Conservation (phyloP, 805 yeast genomes). For the Candida chauliodis region DNA sequence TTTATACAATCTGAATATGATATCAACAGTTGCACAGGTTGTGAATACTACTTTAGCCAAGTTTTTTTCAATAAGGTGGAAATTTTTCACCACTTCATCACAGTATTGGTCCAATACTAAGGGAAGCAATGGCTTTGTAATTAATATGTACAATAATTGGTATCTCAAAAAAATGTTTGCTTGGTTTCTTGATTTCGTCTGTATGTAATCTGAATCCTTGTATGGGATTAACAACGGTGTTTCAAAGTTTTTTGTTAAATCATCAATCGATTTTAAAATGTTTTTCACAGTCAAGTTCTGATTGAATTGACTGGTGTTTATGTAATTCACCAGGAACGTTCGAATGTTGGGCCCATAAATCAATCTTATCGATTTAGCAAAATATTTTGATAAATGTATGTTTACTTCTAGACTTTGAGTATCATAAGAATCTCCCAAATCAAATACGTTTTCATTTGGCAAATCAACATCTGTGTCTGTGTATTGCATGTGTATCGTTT, state of each 20-base stretch:
- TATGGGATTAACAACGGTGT: conserved; percentile 20
- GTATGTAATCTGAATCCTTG: conserved; percentile 10
- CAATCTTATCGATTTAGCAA: conserved; percentile 31
- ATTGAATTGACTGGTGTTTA: conserved; percentile 38
- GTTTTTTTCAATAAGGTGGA: conserved; percentile 21
- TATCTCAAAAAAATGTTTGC: conserved; percentile 35
- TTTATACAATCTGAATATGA: conserved; percentile 25
- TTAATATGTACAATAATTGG: conserved; percentile 29
- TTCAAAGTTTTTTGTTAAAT: conserved; percentile 31
- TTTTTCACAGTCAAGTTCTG: conserved; percentile 31
- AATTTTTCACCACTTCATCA: conserved; percentile 19
- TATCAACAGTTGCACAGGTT: conserved; percentile 28
- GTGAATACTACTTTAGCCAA: conserved; percentile 26
- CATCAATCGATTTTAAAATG: conserved; percentile 24
- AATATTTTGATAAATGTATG: conserved; percentile 37
- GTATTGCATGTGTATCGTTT: conserved; percentile 39
- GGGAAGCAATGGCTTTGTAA: conserved; percentile 32
- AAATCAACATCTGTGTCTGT: conserved; percentile 42
- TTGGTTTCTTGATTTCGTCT: conserved; percentile 20
- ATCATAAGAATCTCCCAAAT: conserved; percentile 29
- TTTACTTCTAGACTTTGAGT: conserved; percentile 29
- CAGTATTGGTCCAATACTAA: conserved; percentile 26
- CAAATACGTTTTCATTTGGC: conserved; percentile 30
- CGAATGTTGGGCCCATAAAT: conserved; percentile 40
- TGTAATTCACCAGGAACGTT: conserved; percentile 37